phyloP scores from a whole-genome alignment of 2,329 filamentous ascomycete genomes.

The Aspergillus vadensis region DNA sequence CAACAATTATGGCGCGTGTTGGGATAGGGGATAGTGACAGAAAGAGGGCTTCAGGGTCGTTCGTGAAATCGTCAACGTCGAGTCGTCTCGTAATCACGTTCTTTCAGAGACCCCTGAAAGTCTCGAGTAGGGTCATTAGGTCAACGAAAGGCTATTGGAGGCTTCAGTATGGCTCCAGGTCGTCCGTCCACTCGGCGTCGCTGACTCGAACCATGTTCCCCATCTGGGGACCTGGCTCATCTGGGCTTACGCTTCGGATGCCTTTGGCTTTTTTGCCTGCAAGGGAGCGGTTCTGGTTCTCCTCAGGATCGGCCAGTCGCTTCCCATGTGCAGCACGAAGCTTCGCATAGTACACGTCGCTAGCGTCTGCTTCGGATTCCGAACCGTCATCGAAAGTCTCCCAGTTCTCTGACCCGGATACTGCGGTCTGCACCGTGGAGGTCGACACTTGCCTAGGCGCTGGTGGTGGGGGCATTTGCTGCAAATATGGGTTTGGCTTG shows the following conservation, averaged over 20 bases:
- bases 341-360: conserved; percentile 79
- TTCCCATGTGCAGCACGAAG: conserved; percentile 69
- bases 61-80: conserved; percentile 32
- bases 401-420: conserved; percentile 93
- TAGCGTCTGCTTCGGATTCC: conserved; percentile 71
- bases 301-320: conserved; percentile 52
- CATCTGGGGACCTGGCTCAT: conserved; percentile 44
- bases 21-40: neutral
- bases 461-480: conserved; percentile 40
- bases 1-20: conserved; percentile 11
- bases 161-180: conserved; percentile 46
- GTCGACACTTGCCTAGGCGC: conserved; percentile 69
- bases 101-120: conserved; percentile 21
- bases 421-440: conserved; percentile 63
- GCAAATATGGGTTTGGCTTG: conserved; percentile 39
- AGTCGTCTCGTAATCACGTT: conserved; percentile 23
- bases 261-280: conserved; percentile 48
- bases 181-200: conserved; percentile 58
- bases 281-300: conserved; percentile 32
- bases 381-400: conserved; percentile 90
- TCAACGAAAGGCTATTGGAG: neutral
- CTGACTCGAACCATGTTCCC: conserved; percentile 51
- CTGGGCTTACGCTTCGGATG: conserved; percentile 50
- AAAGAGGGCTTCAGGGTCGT: conserved; percentile 23
- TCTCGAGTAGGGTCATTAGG: conserved; percentile 9